phyloP scores from a whole-genome alignment of 306 rosid species.

The Bauhinia variegata region DNA sequence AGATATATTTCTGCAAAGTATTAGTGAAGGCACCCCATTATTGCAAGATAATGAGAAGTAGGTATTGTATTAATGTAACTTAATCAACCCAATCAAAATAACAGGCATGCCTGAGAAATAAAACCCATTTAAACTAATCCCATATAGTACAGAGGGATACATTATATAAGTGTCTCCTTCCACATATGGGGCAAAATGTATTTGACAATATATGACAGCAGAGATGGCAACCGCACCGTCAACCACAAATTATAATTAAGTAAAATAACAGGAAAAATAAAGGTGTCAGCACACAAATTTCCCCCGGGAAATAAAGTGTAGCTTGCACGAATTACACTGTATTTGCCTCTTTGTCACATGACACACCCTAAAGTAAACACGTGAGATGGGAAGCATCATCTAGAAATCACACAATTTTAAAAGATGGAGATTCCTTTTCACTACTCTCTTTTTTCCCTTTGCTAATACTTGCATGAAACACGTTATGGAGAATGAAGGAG shows the following conservation, averaged over 20 bases:
- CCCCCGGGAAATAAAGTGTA: neutral
- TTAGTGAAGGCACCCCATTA: neutral
- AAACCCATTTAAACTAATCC: constrained; percentile 5
- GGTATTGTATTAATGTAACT: neutral
- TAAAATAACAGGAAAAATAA: neutral
- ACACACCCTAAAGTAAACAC: constrained; percentile 30
- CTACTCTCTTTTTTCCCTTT: neutral
- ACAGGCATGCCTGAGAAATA: constrained; percentile 8
- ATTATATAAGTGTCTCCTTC: neutral
- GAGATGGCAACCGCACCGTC: neutral
- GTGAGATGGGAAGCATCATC: constrained; percentile 19
- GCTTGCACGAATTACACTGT: constrained; percentile 20
- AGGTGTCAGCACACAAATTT: constrained; percentile 5
- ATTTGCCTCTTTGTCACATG: neutral
- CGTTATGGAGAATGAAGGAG: neutral
- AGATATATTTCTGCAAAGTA: neutral
- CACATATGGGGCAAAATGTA: neutral
- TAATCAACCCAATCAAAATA: constrained; percentile 16
- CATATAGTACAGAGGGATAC: neutral
- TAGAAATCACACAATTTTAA: neutral
- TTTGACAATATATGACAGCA: neutral
- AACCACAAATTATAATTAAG: neutral
- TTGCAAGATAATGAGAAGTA: neutral
- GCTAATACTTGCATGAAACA: constrained; percentile 5
- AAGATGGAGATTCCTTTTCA: neutral